These are phyloP conservation scores for Hansfordia pulvinata DNA, from an alignment of 2,329 filamentous ascomycete genomes.

Conservation along the genomic window DNA sequence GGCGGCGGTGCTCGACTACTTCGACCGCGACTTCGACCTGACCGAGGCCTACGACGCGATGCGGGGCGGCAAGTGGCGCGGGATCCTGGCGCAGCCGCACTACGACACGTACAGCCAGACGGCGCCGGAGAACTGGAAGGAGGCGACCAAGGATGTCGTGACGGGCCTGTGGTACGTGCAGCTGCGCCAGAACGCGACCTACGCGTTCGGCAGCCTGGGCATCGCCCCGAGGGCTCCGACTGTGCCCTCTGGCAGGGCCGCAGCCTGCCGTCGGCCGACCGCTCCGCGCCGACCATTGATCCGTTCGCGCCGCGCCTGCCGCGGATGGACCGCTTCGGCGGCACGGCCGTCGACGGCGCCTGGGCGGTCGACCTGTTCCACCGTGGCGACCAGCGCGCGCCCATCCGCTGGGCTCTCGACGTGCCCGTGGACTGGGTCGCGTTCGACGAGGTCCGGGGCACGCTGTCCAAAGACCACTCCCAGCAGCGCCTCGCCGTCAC, in stretches of 20 bases:
- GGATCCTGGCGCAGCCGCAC: conserved; percentile 36
- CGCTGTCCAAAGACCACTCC: conserved; percentile 21
- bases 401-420: conserved; percentile 23
- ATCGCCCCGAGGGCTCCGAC: conserved; percentile 43
- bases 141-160: conserved; percentile 40
- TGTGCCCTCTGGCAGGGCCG: conserved; percentile 35
- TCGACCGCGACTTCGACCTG: conserved; percentile 35
- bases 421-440: conserved; percentile 23
- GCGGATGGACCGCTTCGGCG: conserved; percentile 31
- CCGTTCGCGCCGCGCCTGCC: conserved; percentile 25
- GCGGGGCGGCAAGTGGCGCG: conserved; percentile 39
- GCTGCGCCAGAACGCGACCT: conserved; percentile 28
- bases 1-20: conserved; percentile 28
- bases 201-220: conserved; percentile 39
- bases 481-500: conserved; percentile 31
- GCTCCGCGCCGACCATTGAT: conserved; percentile 28
- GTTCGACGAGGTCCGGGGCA: conserved; percentile 6
- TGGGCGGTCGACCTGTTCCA: conserved; percentile 36
- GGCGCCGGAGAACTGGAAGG: conserved; percentile 43
- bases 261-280: conserved; percentile 27
- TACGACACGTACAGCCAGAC: conserved; percentile 33
- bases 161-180: conserved; percentile 39
- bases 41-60: conserved; percentile 35
- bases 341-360: no score
- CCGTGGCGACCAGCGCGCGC: conserved; percentile 23